phyloP scores from a whole-genome alignment of 2,329 filamentous ascomycete species.

The Fusarium sacchari region DNA sequence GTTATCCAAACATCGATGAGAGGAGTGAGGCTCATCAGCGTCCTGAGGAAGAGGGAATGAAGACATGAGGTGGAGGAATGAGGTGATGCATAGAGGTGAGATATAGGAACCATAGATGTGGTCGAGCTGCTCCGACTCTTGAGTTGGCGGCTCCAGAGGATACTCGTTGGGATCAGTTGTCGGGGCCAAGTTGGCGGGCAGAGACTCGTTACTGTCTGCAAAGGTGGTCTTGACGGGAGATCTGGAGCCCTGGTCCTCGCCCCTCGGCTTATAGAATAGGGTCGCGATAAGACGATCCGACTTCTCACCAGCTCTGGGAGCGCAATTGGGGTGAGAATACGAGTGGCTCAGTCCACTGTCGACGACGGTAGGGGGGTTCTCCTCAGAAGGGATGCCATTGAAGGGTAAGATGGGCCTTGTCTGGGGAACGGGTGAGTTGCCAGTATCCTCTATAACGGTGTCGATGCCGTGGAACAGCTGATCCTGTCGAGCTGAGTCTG shows the following conservation, averaged over 20 bases:
- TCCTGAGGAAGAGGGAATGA: conserved; percentile 66
- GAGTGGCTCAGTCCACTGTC: conserved; percentile 71
- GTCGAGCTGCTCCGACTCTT: conserved; percentile 67
- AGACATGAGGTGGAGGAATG: conserved; percentile 73
- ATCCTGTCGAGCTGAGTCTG: conserved; percentile 63
- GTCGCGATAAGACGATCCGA: conserved; percentile 69
- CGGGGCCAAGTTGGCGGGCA: conserved; percentile 67
- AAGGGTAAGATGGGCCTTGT: conserved; percentile 60
- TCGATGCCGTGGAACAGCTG: conserved; percentile 67
- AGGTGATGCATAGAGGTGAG: conserved; percentile 71
- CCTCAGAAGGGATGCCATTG: conserved; percentile 69
- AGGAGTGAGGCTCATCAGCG: conserved; percentile 65
- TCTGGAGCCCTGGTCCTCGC: conserved; percentile 44
- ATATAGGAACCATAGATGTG: conserved; percentile 74
- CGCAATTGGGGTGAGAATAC: conserved; percentile 72
- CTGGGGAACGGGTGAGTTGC: conserved; percentile 50
- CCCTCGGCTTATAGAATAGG: conserved; percentile 67
- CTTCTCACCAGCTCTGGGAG: conserved; percentile 58
- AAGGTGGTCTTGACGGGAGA: conserved; percentile 44
- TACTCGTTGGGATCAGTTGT: conserved; percentile 67
- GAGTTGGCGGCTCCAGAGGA: conserved; percentile 67
- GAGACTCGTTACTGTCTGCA: conserved; percentile 48
- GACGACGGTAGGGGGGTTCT: conserved; percentile 67
- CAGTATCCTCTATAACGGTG: conserved; percentile 68
- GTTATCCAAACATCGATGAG: conserved; percentile 72